Base-by-base conservation (phyloP, 345 rosid species). In the Corchorus olitorius region DNA sequence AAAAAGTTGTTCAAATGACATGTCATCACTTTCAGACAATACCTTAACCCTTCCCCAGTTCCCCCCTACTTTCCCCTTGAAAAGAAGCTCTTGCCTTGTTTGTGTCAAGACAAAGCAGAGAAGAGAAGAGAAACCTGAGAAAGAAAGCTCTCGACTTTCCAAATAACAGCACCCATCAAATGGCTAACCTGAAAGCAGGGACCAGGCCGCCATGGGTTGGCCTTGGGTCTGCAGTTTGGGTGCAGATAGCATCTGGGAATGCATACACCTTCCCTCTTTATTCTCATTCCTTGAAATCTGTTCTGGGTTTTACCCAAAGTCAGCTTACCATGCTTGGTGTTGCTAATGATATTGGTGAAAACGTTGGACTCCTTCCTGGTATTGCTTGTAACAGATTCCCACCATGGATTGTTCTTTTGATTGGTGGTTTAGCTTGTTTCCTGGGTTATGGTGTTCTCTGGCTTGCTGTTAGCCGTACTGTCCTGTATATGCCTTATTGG, bases 141-240 rank as follows among this genome's bases (percentile, higher is more conserved):
- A 37, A 41, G 33, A 69, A 37, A 22, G 5, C 60, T 19, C 34
- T 41, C 10, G 72, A 13, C 59, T 35, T 64, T 11, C 33, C 43
- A 39, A 22, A n/a, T 8, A 33, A 41, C 65, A 33, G 50, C 65
- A 27, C 3, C 19, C 52, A 76, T 45, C 82, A n/a, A n/a, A 83
- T 81, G 86, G 79, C 63, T 72, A 82, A 48, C 68, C 74, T 88
- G 27, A 91, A 91, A 75, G 88, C 76, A 62, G 96, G 96, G 65
- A 88, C 83, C 14, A 84, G 92, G 54, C 96, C 96, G 4, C 92
- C 91, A n/a, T 89, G 93, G 95, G 84, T 91, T 19, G 92, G 96
- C 34, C 81, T 89, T 2, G 96, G 86, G 33, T 92, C 89, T 1
- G 90, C 92, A 0, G 89, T 91, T 22, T 91, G 96, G 93, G 79